Percentiles rank a stretch among this genome's conserved stretches.
phyloP scores from a whole-genome alignment of 2,329 filamentous ascomycete genomes.

The Cercospora sp. region DNA sequence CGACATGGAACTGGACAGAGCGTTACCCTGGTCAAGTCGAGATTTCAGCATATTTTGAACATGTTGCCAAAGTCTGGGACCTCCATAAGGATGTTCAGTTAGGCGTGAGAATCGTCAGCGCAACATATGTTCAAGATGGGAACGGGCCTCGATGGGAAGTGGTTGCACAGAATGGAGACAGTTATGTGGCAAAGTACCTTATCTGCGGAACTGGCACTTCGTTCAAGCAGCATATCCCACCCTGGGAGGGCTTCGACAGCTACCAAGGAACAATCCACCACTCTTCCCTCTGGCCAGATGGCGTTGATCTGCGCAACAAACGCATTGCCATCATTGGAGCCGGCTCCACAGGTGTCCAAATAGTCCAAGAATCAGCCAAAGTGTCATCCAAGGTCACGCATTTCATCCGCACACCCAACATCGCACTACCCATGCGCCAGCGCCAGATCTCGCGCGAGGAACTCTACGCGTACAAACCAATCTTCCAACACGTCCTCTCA shows the following conservation, averaged over 20 bases:
- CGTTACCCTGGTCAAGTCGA: slow-evolving; percentile 39
- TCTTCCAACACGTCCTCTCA: background rate
- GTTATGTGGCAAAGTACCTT: background rate
- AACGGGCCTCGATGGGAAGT: background rate
- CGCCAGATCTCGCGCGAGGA: slow-evolving; percentile 46
- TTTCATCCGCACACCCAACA: slow-evolving; percentile 67
- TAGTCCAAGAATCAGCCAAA: slow-evolving; percentile 35
- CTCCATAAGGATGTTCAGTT: slow-evolving; percentile 60
- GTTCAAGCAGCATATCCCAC: background rate
- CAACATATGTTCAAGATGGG: background rate
- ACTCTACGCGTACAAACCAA: background rate
- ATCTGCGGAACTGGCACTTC: background rate
- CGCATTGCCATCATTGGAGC: background rate
- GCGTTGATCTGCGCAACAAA: background rate
- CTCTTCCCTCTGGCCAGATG: background rate
- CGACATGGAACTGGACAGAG: slow-evolving; percentile 56
- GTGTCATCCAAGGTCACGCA: slow-evolving; percentile 49
- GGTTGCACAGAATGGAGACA: background rate
- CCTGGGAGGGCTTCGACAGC: background rate
- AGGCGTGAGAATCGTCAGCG: slow-evolving; percentile 21
- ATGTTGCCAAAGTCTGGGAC: slow-evolving; percentile 57
- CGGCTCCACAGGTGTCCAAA: slow-evolving; percentile 40
- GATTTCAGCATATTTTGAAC: slow-evolving; percentile 59
- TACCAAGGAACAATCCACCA: background rate
- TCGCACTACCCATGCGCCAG: slow-evolving; percentile 62